Conservation (phyloP, 192 early-diverging fungal species). For the Podila epigama region DNA sequence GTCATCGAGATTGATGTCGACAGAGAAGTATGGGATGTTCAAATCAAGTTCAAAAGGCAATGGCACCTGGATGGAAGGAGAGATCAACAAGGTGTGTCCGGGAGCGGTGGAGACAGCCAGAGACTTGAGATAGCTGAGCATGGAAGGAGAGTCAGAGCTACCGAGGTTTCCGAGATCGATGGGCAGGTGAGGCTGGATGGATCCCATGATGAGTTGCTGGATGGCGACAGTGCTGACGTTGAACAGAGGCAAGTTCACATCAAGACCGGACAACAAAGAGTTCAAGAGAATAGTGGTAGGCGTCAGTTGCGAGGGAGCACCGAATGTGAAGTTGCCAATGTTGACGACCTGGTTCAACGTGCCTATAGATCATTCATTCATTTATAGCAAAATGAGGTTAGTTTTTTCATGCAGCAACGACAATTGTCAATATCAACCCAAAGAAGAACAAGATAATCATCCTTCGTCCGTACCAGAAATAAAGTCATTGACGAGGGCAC, state of each 20-base stretch:
- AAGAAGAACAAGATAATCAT: too few relatives aligned
- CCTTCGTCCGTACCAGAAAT: constrained; percentile 20
- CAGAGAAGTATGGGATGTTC: constrained; percentile 37
- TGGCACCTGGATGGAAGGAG: constrained; percentile 29
- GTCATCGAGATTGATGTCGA: constrained; percentile 42
- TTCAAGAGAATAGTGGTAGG: constrained; percentile 21
- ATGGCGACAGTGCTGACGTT: constrained; percentile 41
- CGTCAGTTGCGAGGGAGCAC: constrained; percentile 14
- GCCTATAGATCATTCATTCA: constrained; percentile 2
- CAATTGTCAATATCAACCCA: neutral
- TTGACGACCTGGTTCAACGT: constrained; percentile 38
- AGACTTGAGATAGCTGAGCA: constrained; percentile 25
- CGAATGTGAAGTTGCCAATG: constrained; percentile 45
- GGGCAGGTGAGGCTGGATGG: constrained; percentile 23
- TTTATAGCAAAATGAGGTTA: neutral
- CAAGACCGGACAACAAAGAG: constrained; percentile 26
- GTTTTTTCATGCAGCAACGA: neutral
- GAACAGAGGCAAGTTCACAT: constrained; percentile 32
- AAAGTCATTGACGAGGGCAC: constrained; percentile 32
- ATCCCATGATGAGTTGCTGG: constrained; percentile 19
- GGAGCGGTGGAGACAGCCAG: constrained; percentile 40
- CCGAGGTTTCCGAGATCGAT: constrained; percentile 39
- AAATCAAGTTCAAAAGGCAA: constrained; percentile 37
- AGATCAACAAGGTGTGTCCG: constrained; percentile 41
- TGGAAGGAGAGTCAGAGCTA: constrained; percentile 5